Percentiles rank a stretch among this genome's conserved stretches.
Evolutionary conservation across 768 basidiomycete species (phyloP).

Genomic region (Xanthoconium purpureum): DNA sequence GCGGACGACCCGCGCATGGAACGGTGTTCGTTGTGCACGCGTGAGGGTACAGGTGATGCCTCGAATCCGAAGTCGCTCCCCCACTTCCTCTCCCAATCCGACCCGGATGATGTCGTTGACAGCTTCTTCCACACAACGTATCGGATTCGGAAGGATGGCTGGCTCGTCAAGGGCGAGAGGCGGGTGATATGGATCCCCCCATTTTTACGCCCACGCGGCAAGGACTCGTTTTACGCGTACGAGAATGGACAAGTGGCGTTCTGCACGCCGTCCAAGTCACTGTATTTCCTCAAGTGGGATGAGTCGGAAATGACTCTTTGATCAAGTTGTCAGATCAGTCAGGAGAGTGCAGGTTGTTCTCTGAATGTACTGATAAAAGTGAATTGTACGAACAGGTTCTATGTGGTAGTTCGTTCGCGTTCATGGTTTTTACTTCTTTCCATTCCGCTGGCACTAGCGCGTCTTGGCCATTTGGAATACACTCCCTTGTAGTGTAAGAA

Average conservation of each 20-base stretch:
- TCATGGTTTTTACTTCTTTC: too few relatives aligned
- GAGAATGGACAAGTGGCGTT: constrained; percentile 5
- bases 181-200: constrained; percentile 17
- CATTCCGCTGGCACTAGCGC: too few relatives aligned
- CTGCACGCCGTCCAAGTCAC: not conserved
- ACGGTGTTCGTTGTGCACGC: not conserved
- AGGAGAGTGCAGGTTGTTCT: too few relatives aligned
- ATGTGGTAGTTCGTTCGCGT: too few relatives aligned
- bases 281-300: constrained; percentile 5
- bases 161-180: constrained; percentile 17
- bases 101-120: constrained; percentile 9
- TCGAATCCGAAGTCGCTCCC: not conserved
- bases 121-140: constrained; percentile 4
- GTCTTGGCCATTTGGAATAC: too few relatives aligned
- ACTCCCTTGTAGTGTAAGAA: too few relatives aligned
- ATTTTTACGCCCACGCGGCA: not conserved
- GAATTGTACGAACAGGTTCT: not conserved
- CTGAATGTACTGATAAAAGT: not conserved
- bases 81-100: constrained; percentile 7
- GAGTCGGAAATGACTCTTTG: not conserved
- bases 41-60: not conserved
- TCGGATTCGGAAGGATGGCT: constrained; percentile 19
- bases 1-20: not conserved
- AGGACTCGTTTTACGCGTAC: constrained; percentile 5
- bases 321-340: too few relatives aligned